Conservation (phyloP, 352 stramenopile species). For the Globisporangium lucens region DNA sequence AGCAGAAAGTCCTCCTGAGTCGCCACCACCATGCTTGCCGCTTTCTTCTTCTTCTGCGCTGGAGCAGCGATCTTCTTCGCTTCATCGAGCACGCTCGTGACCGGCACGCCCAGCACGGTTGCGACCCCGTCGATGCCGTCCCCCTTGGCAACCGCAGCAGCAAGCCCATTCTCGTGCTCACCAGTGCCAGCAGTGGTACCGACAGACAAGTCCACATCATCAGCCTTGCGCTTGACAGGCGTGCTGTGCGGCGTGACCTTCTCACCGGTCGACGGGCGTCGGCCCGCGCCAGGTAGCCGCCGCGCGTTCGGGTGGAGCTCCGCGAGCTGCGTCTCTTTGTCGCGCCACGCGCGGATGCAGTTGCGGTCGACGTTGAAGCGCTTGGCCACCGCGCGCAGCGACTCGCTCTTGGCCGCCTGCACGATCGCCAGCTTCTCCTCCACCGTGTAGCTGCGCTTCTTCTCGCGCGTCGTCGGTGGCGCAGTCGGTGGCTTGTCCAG, state of each 20-base stretch:
- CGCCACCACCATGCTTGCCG: slow-evolving; percentile 5
- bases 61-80: not conserved
- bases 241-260: not conserved
- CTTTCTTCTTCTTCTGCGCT: slow-evolving; percentile 12
- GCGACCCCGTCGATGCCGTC: not conserved
- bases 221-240: slow-evolving; percentile 22
- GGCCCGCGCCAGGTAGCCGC: slow-evolving; percentile 51
- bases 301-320: slow-evolving; percentile 53
- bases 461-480: slow-evolving; percentile 16
- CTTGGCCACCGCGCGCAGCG: slow-evolving; percentile 48
- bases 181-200: not conserved
- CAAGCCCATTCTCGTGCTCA: not conserved
- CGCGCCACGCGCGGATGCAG: slow-evolving; percentile 63
- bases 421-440: slow-evolving; percentile 70
- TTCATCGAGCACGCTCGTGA: not conserved
- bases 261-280: slow-evolving; percentile 23
- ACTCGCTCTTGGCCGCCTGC: slow-evolving; percentile 47
- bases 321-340: slow-evolving; percentile 58
- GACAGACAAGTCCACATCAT: not conserved
- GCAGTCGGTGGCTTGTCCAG: not conserved
- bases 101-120: not conserved
- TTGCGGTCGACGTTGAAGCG: slow-evolving; percentile 74
- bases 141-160: not conserved
- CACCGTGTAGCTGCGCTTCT: slow-evolving; percentile 78
- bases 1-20: slow-evolving; percentile 46